Base-by-base conservation (phyloP, 345 rosid species). In the Sonneratia caseolaris region DNA sequence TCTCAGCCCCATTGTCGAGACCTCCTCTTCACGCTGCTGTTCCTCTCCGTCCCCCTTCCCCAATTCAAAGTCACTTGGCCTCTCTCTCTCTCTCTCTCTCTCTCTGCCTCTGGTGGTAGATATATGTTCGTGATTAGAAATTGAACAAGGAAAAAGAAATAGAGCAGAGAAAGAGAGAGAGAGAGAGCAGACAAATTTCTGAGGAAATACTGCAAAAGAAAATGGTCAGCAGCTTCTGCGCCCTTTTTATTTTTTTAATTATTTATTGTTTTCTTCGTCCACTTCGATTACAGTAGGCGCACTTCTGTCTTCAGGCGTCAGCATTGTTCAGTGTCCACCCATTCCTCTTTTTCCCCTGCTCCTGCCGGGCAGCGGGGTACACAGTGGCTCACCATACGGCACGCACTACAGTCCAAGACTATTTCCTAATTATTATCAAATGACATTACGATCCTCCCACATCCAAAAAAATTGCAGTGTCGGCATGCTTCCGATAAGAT, bases 1-100 rank as follows among this genome's bases (percentile, higher is more conserved):
- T 75, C 79, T 88, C 38, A 92, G 83, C 83, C 36, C 74, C 70
- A 49, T 74, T 70, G 12, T 66, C 51, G 51, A 47, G 51, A 47
- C 51, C 51, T 47, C 51, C 51, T 47, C 51, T 47, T 47, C 51
- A 47, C 51, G 15, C 51, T 47, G 15, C 51, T 47, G 15, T 13
- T 47, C 51, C 51, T 2, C 51, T 9, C 51, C 51, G 3, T 10
- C 51, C 51, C 14, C 51, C 51, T 10, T 47, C 51, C 32, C 9
- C 43, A 8, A 40, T 40, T 40, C 43, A 40, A 53, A 22, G 2
- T 13, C 16, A 11, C 24, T 32, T 1, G 1, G 15, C 10, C 21
- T 36, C 47, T 49, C 10, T 21, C 48, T 14, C 45, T 42, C 61
- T 55, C 19, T 42, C 45, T 42, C 67, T 59, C 51, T 57, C 13